Evolutionary conservation across 345 rosid genomes (phyloP).

Genomic region (Litchi chinensis): DNA sequence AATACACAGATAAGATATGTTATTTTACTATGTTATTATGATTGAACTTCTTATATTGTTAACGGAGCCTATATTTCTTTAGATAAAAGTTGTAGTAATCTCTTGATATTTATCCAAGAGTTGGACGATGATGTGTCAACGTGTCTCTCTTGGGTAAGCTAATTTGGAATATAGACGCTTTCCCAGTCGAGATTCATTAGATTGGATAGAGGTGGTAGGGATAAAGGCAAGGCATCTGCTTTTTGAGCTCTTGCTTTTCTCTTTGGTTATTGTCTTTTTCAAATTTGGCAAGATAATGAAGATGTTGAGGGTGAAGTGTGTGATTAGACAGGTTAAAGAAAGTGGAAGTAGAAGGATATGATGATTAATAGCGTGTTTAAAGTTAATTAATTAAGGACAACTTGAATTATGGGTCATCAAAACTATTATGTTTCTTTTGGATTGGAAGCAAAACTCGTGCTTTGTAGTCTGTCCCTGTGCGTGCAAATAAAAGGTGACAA

Average conservation of each 20-base stretch:
- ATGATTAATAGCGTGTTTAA: not conserved
- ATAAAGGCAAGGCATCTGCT: not conserved
- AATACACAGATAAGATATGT: not conserved
- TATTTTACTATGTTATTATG: too few species aligned
- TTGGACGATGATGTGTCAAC: not conserved
- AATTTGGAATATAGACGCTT: not conserved
- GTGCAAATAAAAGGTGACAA: too few species aligned
- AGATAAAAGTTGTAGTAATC: not conserved
- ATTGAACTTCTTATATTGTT: not conserved
- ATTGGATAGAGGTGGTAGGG: constrained; percentile 7
- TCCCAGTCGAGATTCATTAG: not conserved
- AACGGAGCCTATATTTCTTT: not conserved
- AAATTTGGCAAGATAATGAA: not conserved
- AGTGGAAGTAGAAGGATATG: not conserved
- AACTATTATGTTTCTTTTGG: not conserved
- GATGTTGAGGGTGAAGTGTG: not conserved
- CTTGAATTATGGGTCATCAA: too few species aligned
- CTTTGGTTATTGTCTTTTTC: not conserved
- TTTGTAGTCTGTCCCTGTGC: not conserved
- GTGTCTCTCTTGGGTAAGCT: not conserved
- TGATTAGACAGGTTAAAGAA: not conserved
- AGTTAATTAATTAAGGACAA: too few species aligned
- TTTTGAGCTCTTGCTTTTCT: not conserved
- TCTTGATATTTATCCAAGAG: not conserved
- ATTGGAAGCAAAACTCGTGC: not conserved